Base-by-base conservation (phyloP, 805 yeast genomes). In the Candida jianshihensis region DNA sequence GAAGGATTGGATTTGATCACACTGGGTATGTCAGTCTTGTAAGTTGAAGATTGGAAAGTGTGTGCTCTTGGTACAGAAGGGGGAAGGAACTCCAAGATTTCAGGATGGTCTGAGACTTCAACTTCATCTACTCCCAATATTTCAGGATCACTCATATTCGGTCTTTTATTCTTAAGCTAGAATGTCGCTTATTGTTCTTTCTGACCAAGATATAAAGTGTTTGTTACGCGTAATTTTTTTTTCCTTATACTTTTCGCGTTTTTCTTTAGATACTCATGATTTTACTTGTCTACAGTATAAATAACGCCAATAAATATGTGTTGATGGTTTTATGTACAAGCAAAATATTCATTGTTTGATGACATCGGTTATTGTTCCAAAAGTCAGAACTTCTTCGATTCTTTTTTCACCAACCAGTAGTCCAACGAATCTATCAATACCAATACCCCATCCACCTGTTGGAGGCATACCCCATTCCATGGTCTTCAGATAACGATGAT, bases 381-480 rank as follows among this genome's bases (percentile, higher is more conserved):
- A 87, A 0, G 81, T 64, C 24, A 87, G 57, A 1, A 87, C 94
- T 11, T 74, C 73, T 36, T 81, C 90, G 14, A 92, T 88, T 20
- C 95, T 64, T 16, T 63, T 63, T 28, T 71, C 60, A 0, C 74
- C 79, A 4, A 82, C 70, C 22, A 90, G 61, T 15, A 86, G 57
- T 97, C 90, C 87, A 35, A 80, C 78, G 26, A 92, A 58, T 36
- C 99, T 60, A 53, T 92, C 99, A 16, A 92, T 70, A 0, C 99
- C 99, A 41, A 95, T 63, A 1, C 98, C 99, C 85, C 96, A 85
- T 0, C 99, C 99, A 2, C 95, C 97, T 4, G 97, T 90, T 1
- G 98, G 98, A 4, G 97, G 97, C 63, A 92, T 71, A 1, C 96
- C 97, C 71, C 81, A 85, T 53, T 86, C 90, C 89, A 92, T 78